These are phyloP conservation scores for Dryas integrifolia DNA, from an alignment of 331 rosid genomes.

Conservation along the genomic window DNA sequence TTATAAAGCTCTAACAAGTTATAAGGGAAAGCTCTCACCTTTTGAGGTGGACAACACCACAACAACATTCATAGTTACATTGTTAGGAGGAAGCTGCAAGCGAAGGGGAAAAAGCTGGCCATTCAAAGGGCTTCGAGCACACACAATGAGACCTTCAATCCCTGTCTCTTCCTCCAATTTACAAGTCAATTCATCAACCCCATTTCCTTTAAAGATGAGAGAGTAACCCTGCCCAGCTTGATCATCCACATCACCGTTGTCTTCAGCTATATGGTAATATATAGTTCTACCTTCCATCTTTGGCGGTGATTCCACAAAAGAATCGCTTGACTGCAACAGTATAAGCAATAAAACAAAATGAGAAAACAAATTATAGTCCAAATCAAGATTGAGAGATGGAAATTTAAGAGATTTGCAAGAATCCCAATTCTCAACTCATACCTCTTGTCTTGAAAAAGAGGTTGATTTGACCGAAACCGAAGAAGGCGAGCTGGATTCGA, in stretches of 20 bases:
- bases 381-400: no score
- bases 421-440: not conserved
- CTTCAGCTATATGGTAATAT: conserved; percentile 80
- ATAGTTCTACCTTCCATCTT: conserved; percentile 72
- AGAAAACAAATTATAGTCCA: no score
- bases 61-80: conserved; percentile 64
- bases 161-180: conserved; percentile 83
- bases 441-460: conserved; percentile 36
- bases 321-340: conserved; percentile 50
- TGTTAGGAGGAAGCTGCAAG: conserved; percentile 94
- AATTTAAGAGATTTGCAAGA: no score
- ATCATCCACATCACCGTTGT: conserved; percentile 66
- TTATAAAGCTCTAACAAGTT: not conserved
- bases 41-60: conserved; percentile 59
- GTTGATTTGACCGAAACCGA: conserved; percentile 25
- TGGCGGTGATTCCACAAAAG: conserved; percentile 39
- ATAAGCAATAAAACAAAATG: not conserved
- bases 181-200: conserved; percentile 66
- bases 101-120: conserved; percentile 78
- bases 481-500: conserved; percentile 34
- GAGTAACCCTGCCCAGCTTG: conserved; percentile 50
- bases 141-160: conserved; percentile 66
- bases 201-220: conserved; percentile 67
- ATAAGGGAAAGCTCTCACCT: conserved; percentile 37
- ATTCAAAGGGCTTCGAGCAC: conserved; percentile 73